Conservation (phyloP, 805 yeast species). For the Ogataea allantospora region DNA sequence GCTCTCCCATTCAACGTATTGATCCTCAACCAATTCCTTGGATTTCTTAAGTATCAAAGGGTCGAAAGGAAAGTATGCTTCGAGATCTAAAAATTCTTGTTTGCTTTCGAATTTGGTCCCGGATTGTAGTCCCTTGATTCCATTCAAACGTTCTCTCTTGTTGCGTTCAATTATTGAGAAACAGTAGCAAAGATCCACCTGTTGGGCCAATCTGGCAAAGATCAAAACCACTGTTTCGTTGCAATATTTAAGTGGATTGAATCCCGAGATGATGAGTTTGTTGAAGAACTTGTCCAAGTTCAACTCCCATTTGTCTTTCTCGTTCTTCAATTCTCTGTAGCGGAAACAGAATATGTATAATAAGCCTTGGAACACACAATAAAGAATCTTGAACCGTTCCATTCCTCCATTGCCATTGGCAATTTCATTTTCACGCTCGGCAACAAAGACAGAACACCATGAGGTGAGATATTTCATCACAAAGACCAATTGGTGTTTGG, state of each 20-base stretch:
- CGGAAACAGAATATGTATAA: conserved; percentile 91
- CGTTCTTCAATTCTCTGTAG: conserved; percentile 50
- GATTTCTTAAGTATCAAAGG: conserved; percentile 74
- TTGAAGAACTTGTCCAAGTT: conserved; percentile 84
- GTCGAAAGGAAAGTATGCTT: conserved; percentile 96
- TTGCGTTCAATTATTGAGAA: conserved; percentile 90
- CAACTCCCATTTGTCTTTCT: conserved; percentile 64
- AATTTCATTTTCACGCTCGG: conserved; percentile 84
- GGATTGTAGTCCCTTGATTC: conserved; percentile 30
- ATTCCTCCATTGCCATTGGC: conserved; percentile 63
- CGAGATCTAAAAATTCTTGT: conserved; percentile 84
- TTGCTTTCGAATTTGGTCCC: conserved; percentile 37
- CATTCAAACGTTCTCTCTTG: conserved; percentile 63
- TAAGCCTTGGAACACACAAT: conserved; percentile 87
- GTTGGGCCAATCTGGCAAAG: conserved; percentile 90
- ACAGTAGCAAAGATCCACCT: conserved; percentile 87
- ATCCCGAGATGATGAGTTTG: conserved; percentile 77
- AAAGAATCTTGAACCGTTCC: conserved; percentile 87
- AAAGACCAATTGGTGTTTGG: conserved; percentile 71
- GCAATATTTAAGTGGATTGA: conserved; percentile 91
- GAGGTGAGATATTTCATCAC: conserved; percentile 79
- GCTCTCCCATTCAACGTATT: conserved; percentile 81
- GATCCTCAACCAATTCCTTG: conserved; percentile 49
- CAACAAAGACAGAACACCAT: conserved; percentile 80
- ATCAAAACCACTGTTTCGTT: conserved; percentile 90